Base-by-base conservation (phyloP, 345 rosid species). In the Erucastrum elatum region DNA sequence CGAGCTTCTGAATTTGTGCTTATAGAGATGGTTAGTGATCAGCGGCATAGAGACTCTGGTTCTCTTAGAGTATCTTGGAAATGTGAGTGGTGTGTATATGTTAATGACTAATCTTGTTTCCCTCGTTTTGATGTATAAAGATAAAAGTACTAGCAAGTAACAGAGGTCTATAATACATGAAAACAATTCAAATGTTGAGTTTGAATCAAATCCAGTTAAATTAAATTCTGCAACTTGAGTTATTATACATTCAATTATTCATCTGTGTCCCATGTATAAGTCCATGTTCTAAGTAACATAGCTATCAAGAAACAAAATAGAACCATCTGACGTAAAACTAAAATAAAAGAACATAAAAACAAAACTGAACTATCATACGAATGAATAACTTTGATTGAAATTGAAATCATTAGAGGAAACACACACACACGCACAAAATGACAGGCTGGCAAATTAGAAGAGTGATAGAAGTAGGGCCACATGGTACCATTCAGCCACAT, bases 371-470 rank as follows among this genome's bases (percentile, higher is more conserved):
- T 35, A 17, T 35, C 68, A 17, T 65, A 65, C 21, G 53, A 53
- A 53, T 53, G 60, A 53, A 53, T 53, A 53, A 16, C 60, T 53
- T 53, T 53, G 49, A 37, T 21, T 17, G 5, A 64, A 64, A 16
- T 30, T 30, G n/a, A 2, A 34, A 64, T 15, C 25, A 31, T 31
- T 63, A 31, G 11, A 4, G 68, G 6, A 64, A 35, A 16, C 49
- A 11, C 49, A 13, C 55, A 7, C 26, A 58, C 27, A 33, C 49
- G 35, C 30, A 65, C 30, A 65, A 17, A 65, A 65, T 65, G 53
- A 65, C 69, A 65, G 69, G 69, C 69, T 65, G 69, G 53, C 69
- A 65, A 65, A 65, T 66, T 17, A 10, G 69, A 35, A 64, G 13
- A 64, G 5, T 17, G n/a, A 64, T 64, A 9, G 49, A 66, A 66